Evolutionary conservation across 208 protist genomes (phyloP), one percentile per base, ranked within the genome.

Genomic region (Leishmania major): DNA sequence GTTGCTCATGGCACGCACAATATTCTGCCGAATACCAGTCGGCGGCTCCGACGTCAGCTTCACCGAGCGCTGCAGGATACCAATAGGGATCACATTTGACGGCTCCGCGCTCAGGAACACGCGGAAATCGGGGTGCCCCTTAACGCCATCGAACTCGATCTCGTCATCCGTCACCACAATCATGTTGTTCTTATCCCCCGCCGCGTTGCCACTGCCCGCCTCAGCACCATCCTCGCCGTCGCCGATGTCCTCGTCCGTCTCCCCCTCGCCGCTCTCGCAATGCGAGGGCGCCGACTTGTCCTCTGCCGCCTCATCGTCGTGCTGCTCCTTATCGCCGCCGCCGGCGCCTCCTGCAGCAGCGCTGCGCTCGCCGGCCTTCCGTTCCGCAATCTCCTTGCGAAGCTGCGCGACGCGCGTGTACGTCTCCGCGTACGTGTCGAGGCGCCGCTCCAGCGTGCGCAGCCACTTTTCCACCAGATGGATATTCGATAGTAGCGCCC

Each of bases 1-100:
- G 86, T 97, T 96, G n/a, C 90, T 87, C 79, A 99, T 95, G 28
- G 99, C 98, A 83, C 98, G 95, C 51, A 98, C 91, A 89, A 99
- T 97, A 89, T 99, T 99, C 53, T 98, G 97, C 28, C 96, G 93
- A 66, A 99, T 97, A 85, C 99, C 99, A 15, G 93, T 95, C 25
- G 99, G 99, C 53, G 99, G 99, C 92, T 99, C 99, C 81, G 99
- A 99, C 25, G 99, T 99, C 75, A 99, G 90, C 91, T 99, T 99
- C 82, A 99, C 99, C n/a, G 95, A 99, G 59, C 93, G 93, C 90
- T 99, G 97, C 57, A 99, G 91, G 62, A 99, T 94, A 87, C 98
- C 99, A 79, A 99, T 98, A 28, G 99, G 98, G 80, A 99, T 99
- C 66, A 97, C 90, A n/a, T 88, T 81, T 8, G 95, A 98, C 53